A percentile compares a stretch with the other conserved stretches of the same genome.
Conservation (phyloP, 306 rosid genomes). For the Cucurbita pepo region DNA sequence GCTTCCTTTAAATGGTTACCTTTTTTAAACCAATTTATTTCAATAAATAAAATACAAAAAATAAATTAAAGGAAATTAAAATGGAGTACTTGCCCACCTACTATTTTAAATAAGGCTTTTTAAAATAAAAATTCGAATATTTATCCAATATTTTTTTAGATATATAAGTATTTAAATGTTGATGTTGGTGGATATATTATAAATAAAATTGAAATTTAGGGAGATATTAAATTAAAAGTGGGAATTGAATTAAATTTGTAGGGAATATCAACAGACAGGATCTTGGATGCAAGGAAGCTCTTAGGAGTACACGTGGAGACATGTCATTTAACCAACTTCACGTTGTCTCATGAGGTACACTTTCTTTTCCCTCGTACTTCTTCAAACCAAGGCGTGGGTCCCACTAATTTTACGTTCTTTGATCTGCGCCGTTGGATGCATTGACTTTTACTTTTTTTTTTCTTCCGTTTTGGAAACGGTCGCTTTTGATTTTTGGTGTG, state of each 20-base stretch:
- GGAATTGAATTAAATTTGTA: not conserved
- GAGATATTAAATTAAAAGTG: not conserved
- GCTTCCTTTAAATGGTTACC: no score
- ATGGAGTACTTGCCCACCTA: no score
- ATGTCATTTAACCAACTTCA: slow-evolving; percentile 70
- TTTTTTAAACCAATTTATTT: no score
- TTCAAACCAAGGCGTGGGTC: not conserved
- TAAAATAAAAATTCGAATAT: no score
- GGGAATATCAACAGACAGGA: slow-evolving; percentile 90
- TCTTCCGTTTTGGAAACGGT: not conserved
- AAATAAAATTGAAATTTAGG: no score
- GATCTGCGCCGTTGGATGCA: not conserved
- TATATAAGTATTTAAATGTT: no score
- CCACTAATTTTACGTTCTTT: not conserved
- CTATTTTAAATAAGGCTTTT: no score
- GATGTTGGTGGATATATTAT: no score
- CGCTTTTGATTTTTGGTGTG: not conserved
- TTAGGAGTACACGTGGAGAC: slow-evolving; percentile 65
- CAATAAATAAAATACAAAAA: no score
- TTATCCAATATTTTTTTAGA: no score
- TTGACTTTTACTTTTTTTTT: not conserved
- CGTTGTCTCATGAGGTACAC: slow-evolving; percentile 72
- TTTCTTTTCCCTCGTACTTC: not conserved
- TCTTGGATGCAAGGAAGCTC: slow-evolving; percentile 71
- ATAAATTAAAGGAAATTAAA: no score